These are phyloP conservation scores for Nemania sp. DNA, from an alignment of 2,329 filamentous ascomycete species.

Conservation along the genomic window DNA sequence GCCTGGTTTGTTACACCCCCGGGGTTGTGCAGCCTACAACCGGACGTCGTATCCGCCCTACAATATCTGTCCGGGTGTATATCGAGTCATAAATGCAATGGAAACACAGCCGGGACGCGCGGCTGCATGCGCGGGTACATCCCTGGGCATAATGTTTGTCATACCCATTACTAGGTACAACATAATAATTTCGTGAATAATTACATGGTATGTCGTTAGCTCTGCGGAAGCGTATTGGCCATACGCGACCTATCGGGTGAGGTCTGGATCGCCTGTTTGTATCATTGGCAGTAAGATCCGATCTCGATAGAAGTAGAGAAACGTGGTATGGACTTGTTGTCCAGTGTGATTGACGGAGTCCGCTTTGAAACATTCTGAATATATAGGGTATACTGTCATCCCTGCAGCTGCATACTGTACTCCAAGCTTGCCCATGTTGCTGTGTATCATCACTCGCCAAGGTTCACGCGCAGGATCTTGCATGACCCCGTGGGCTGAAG, in stretches of 20 bases:
- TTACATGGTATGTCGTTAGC: too few species aligned
- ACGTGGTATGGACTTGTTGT: background rate
- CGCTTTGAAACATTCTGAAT: background rate
- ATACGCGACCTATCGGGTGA: too few species aligned
- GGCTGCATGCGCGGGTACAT: background rate
- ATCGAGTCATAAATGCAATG: background rate
- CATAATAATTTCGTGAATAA: too few species aligned
- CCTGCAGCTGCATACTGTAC: background rate
- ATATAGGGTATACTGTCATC: background rate
- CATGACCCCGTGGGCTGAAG: background rate
- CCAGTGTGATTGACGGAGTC: background rate
- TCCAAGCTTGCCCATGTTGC: background rate
- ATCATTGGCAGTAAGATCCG: background rate
- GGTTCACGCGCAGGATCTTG: slow-evolving; percentile 15
- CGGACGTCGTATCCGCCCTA: background rate
- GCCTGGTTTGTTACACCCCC: background rate
- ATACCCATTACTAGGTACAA: too few species aligned
- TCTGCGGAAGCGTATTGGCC: background rate
- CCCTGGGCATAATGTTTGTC: too few species aligned
- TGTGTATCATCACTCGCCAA: slow-evolving; percentile 4
- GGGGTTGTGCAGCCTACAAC: background rate
- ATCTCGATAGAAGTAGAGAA: background rate
- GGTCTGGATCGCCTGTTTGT: too few species aligned
- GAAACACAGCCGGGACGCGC: background rate
- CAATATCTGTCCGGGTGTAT: background rate